Evolutionary conservation across 1,139 yeast species (phyloP), one percentile per base, ranked within the genome.

Genomic region (Nakaseomyces uthaithaninus): DNA sequence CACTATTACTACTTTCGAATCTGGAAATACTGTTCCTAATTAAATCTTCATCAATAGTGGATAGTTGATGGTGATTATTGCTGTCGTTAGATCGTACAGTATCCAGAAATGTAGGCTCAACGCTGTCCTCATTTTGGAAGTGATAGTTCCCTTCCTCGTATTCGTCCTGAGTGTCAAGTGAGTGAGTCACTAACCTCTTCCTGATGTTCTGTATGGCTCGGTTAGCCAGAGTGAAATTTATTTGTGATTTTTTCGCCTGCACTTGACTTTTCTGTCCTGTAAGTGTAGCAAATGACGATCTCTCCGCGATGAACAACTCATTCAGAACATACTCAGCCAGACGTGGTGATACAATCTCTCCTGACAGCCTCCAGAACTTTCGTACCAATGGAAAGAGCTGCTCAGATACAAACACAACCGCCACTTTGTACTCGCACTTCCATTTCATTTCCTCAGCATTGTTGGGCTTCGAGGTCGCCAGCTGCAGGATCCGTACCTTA

Each of bases 281-380:
- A 12, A 31, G 12, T 8, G 25, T 31, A 20, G 35, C 5, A 31
- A 31, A 22, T 9, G 30, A 26, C 10, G 30, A 36, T 16, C 50
- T 48, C 47, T 54, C 61, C 23, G 54, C 57, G 33, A 62, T 59
- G 17, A 63, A 55, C 33, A 83, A 65, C 51, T 77, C 84, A 45
- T 74, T 75, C 44, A 82, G 63, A 33, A 84, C 76, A 54, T 85
- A 91, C 59, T 89, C 96, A 1, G 89, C 96, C 63, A 80, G 67
- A 53, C 97, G 68, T 9, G 95, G 84, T 15, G 95, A 84, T 33
- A 91, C 75, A 10, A 95, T 95, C 61, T 91, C 97, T 24, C 98
- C 98, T 0, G 94, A 70, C 55, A 89, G 96, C 59, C 89, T 96
- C 98, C 98, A 91, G 63, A 84, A 91, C 52, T 77, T 77, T 58